phyloP scores from a whole-genome alignment of 1,284 basidiomycete genomes.

The Apiotrichum domesticum region DNA sequence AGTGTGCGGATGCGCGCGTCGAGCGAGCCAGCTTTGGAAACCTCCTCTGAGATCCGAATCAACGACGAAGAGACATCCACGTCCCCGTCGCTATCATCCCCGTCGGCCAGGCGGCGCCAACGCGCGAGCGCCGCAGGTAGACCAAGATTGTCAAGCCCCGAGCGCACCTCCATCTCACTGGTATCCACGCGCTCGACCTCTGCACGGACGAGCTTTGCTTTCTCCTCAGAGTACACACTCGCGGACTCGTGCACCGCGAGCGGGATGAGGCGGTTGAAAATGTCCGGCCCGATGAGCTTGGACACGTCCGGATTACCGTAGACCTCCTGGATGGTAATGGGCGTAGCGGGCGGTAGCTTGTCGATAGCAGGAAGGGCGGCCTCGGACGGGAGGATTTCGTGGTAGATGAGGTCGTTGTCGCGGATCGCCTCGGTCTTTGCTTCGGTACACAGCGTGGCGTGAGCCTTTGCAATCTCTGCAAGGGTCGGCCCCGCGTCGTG shows the following conservation, averaged over 20 bases:
- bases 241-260: conserved; percentile 94
- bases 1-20: conserved; percentile 56
- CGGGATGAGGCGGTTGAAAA: conserved; percentile 83
- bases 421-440: conserved; percentile 68
- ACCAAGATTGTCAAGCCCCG: conserved; percentile 74
- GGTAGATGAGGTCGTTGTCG: conserved; percentile 98
- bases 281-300: conserved; percentile 86
- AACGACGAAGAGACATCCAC: conserved; percentile 65
- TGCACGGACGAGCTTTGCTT: conserved; percentile 86
- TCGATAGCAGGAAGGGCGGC: conserved; percentile 76
- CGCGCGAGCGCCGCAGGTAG: conserved; percentile 69
- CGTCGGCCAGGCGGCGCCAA: conserved; percentile 71
- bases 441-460: conserved; percentile 70
- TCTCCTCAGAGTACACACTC: conserved; percentile 95
- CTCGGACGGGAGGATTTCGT: conserved; percentile 78
- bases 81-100: conserved; percentile 49
- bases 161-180: conserved; percentile 72
- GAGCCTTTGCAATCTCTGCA: conserved; percentile 74
- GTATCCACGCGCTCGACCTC: conserved; percentile 83
- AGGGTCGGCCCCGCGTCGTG: conserved; percentile 75
- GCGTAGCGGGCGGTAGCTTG: conserved; percentile 67
- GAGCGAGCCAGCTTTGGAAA: conserved; percentile 55
- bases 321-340: conserved; percentile 88
- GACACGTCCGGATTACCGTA: conserved; percentile 88
- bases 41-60: conserved; percentile 69